Percentiles rank a stretch among this genome's conserved stretches.
Conservation (phyloP, 2,329 filamentous ascomycete genomes). For the Camillea tinctor region DNA sequence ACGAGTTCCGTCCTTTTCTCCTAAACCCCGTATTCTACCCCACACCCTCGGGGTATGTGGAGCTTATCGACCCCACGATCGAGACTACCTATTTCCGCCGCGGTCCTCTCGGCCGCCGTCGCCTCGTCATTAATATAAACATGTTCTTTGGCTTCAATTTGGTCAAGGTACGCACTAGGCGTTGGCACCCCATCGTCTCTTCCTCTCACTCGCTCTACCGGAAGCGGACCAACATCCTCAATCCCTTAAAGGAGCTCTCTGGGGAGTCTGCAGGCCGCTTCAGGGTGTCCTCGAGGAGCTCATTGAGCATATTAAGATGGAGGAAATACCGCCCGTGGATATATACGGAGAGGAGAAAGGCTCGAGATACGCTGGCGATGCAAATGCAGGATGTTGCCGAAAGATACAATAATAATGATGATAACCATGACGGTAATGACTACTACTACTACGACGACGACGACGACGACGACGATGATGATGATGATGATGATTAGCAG, state of each 20-base stretch:
- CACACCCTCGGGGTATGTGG: slow-evolving; percentile 39
- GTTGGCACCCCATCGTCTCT: background rate
- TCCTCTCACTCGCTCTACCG: slow-evolving; percentile 19
- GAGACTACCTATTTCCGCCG: slow-evolving; percentile 7
- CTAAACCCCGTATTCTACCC: slow-evolving; percentile 37
- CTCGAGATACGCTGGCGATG: too few relatives aligned
- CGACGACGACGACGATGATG: background rate
- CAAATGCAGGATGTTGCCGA: too few relatives aligned
- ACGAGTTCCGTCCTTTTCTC: slow-evolving; percentile 48
- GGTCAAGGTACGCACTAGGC: background rate
- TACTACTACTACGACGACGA: too few relatives aligned
- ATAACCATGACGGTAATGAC: background rate
- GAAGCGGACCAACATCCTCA: slow-evolving; percentile 10
- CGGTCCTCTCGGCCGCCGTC: slow-evolving; percentile 6
- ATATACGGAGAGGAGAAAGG: too few relatives aligned
- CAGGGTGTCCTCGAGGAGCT: too few relatives aligned
- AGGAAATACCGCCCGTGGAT: too few relatives aligned
- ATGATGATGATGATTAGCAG: slow-evolving; percentile 8
- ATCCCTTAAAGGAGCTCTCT: slow-evolving; percentile 14
- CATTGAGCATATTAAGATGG: too few relatives aligned
- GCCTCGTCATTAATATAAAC: slow-evolving; percentile 3
- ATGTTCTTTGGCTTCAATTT: slow-evolving; percentile 4
- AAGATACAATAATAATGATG: too few relatives aligned
- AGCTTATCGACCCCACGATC: slow-evolving; percentile 31
- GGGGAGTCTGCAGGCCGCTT: background rate